Conservation (phyloP, 768 basidiomycete species). For the Imleria badia region DNA sequence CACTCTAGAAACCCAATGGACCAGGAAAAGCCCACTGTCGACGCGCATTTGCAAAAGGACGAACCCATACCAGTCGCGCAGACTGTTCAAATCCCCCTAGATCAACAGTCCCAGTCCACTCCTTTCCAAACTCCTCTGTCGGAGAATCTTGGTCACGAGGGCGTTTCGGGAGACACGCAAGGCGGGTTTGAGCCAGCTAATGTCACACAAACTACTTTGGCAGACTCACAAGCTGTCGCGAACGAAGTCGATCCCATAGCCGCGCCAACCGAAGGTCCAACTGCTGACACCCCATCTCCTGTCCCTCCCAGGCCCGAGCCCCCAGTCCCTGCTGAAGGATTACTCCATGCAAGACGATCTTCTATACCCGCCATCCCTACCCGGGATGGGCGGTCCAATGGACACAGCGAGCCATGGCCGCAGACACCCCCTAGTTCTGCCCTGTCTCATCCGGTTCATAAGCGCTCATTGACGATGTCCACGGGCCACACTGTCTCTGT, state of each 20-base stretch:
- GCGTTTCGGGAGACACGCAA: neutral
- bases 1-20: conserved; percentile 15
- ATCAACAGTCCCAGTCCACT: conserved; percentile 6
- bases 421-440: conserved; percentile 21
- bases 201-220: neutral
- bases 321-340: conserved; percentile 3
- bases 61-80: conserved; percentile 9
- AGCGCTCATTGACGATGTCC: conserved; percentile 59
- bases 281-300: conserved; percentile 8
- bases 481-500: conserved; percentile 74
- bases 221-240: conserved; percentile 2
- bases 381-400: conserved; percentile 14
- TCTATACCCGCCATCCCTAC: conserved; percentile 4
- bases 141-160: neutral
- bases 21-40: conserved; percentile 9
- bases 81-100: neutral
- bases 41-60: conserved; percentile 8
- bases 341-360: conserved; percentile 2
- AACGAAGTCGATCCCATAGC: conserved; percentile 1
- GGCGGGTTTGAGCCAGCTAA: neutral
- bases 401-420: conserved; percentile 10
- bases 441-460: conserved; percentile 37
- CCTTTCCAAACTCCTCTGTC: conserved; percentile 1
- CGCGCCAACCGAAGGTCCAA: neutral
- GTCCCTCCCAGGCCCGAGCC: conserved; percentile 3